Percentiles rank a stretch among this genome's conserved stretches.
These are phyloP conservation scores for Melanogaster broomeanus DNA, from an alignment of 768 basidiomycete genomes.

Conservation along the genomic window DNA sequence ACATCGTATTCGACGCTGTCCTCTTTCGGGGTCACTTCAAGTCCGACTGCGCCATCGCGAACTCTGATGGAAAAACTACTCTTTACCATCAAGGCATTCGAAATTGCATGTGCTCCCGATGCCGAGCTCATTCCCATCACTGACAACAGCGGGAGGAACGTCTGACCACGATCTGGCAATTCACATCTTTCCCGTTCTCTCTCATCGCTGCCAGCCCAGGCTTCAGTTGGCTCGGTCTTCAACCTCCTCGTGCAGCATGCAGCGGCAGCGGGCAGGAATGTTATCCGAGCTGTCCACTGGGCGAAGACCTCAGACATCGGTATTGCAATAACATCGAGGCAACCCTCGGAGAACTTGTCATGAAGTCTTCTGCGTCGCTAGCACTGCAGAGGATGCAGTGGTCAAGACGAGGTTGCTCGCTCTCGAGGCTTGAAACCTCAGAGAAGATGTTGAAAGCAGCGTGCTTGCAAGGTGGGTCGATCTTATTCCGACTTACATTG, in stretches of 20 bases:
- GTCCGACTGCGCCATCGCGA: conserved; percentile 29
- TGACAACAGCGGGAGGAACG: conserved; percentile 29
- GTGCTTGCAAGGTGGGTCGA: conserved; percentile 11
- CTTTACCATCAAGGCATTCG: conserved; percentile 36
- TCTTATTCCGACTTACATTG: not conserved
- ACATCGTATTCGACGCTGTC: conserved; percentile 45
- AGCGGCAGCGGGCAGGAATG: conserved; percentile 17
- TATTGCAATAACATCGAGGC: conserved; percentile 15
- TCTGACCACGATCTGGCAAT: conserved; percentile 34
- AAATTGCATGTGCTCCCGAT: conserved; percentile 32
- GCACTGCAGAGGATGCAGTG: conserved; percentile 21
- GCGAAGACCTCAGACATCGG: conserved; percentile 20
- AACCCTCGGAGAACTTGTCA: conserved; percentile 15
- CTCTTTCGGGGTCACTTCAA: conserved; percentile 39
- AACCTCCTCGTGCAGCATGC: conserved; percentile 17
- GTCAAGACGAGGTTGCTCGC: conserved; percentile 18
- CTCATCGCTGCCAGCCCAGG: not conserved
- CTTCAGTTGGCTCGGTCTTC: conserved; percentile 17
- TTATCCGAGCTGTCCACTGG: conserved; percentile 26
- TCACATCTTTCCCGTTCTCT: conserved; percentile 28
- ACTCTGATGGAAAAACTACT: conserved; percentile 30
- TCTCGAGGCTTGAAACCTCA: conserved; percentile 18
- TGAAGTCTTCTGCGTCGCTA: conserved; percentile 16
- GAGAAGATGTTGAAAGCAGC: conserved; percentile 1
- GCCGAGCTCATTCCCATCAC: conserved; percentile 25